Percentiles rank a stretch among this genome's conserved stretches.
phyloP scores from a whole-genome alignment of 202 grass and related monocot genomes.

The Eragrostis tef region DNA sequence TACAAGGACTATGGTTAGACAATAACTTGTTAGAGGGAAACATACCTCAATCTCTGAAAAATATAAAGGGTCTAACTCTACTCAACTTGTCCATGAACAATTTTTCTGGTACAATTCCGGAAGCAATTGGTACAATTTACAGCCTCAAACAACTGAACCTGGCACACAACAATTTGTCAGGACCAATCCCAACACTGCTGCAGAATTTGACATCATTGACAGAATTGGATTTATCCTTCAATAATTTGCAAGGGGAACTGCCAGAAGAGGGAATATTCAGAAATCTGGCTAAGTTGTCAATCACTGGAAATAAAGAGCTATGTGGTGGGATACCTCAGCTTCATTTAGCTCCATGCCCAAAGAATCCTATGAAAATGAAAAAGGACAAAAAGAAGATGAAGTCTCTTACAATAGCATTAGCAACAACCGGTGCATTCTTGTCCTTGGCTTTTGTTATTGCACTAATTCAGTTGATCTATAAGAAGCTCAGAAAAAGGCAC shows the following conservation, averaged over 20 bases:
- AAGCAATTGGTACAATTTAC: background rate
- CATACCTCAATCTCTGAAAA: constrained; percentile 12
- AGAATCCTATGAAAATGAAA: background rate
- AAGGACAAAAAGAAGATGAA: background rate
- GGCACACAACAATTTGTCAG: constrained; percentile 43
- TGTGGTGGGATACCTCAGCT: constrained; percentile 40
- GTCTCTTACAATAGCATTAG: background rate
- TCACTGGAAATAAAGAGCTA: constrained; percentile 24
- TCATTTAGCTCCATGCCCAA: constrained; percentile 26
- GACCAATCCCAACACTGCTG: constrained; percentile 4
- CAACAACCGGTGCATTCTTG: background rate
- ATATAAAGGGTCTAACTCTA: background rate
- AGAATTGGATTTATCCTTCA: constrained; percentile 29
- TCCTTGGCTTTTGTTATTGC: constrained; percentile 4
- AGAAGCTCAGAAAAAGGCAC: background rate
- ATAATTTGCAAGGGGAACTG: constrained; percentile 33
- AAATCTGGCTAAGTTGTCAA: constrained; percentile 1
- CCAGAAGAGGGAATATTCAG: constrained; percentile 24
- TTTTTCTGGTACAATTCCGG: constrained; percentile 37
- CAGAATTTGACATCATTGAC: constrained; percentile 23
- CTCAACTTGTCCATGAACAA: constrained; percentile 41
- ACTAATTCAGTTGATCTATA: background rate
- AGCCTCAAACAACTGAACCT: constrained; percentile 26
- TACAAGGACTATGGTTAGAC: constrained; percentile 20
- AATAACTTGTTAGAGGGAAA: constrained; percentile 30